Base-by-base conservation (phyloP, 176 grass and related monocot genomes). In the Saccharum officinarum region DNA sequence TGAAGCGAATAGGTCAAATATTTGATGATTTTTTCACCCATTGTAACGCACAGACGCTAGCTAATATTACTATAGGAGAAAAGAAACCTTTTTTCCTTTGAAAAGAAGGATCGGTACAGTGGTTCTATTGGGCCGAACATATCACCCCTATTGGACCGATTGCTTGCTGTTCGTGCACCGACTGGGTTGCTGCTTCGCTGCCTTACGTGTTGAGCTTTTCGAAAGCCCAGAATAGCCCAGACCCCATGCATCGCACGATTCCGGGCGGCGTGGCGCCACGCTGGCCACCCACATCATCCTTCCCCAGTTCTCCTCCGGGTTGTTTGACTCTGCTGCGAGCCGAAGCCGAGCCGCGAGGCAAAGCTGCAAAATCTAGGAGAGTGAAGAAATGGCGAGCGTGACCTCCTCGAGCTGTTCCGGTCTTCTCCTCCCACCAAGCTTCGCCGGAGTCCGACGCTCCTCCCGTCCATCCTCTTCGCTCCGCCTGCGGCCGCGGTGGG, bases 311-410 rank as follows among this genome's bases (percentile, higher is more conserved):
- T 13, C 33, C 88, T 13, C 57, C 73, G 16, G 34, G 33, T 31
- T 10, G 52, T 70, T 84, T 81, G 77, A 30, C 40, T n/a, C 37
- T 61, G 10, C 59, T 25, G n/a, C 67, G 5, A 17, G n/a, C n/a
- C n/a, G n/a, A n/a, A n/a, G n/a, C n/a, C n/a, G n/a, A n/a, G 20
- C 47, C 47, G 3, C 47, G 3, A 22, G 10, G n/a, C 0, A 61
- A 39, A 79, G 5, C 75, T 47, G 7, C 70, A 33, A 22, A 47
- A 50, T 3, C 69, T 45, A 31, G 28, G 28, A 28, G 10, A 41
- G n/a, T 2, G 10, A 8, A 7, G 13, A 14, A 79, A 95, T 95
- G 96, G 96, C 86, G 86, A 83, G 80, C n/a, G 69, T 95, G 78
- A 72, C 87, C 38, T 65, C 86, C 20, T 88, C 90, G 41, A 83